Evolutionary conservation across 2,329 filamentous ascomycete genomes (phyloP), one percentile per base, ranked within the genome.

Genomic region (Teratosphaeria viscida): DNA sequence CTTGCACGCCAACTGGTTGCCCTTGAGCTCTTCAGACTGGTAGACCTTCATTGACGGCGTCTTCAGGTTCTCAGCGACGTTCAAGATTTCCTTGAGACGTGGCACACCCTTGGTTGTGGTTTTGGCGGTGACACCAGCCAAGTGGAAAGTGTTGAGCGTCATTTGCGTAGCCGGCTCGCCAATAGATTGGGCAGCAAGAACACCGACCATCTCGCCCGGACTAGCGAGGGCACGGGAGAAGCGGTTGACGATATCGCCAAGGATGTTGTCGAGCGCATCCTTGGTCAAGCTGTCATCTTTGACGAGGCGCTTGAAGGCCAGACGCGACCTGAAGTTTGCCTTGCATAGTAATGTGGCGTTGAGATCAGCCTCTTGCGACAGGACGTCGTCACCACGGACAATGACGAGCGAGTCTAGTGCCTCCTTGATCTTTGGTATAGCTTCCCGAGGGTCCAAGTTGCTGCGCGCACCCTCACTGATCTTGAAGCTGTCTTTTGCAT

Each of bases 131-230:
- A 99, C 91, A 96, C 94, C 94, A 75, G 94, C 92, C 75, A 99
- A 99, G 81, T 99, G 94, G 88, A 99, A 99, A 27, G 94, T 99
- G 79, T 99, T 99, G 62, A 99, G 79, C 1, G 94, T 99, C 94
- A 99, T 99, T 80, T 99, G 94, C 1, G 94, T 99, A 26, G 94
- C 95, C 49, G 94, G 94, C 76, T 99, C 94, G 78, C 94, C 94
- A 72, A 99, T 99, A 35, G 94, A 99, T 77, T 99, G 94, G 6
- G 95, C 94, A 64, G 94, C 94, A 70, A 99, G 79, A 26, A 99
- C 94, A 78, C 94, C 94, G 59, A 99, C 94, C 94, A 99, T 99
- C 74, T 99, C 95, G 72, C 95, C 94, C 55, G 94, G 92, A 68
- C 86, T 90, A 62, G 96, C 92, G 67, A 89, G 85, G 54, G 92